Evolutionary conservation across 2,329 filamentous ascomycete species (phyloP).

Genomic region (Pyricularia pennisetigena): DNA sequence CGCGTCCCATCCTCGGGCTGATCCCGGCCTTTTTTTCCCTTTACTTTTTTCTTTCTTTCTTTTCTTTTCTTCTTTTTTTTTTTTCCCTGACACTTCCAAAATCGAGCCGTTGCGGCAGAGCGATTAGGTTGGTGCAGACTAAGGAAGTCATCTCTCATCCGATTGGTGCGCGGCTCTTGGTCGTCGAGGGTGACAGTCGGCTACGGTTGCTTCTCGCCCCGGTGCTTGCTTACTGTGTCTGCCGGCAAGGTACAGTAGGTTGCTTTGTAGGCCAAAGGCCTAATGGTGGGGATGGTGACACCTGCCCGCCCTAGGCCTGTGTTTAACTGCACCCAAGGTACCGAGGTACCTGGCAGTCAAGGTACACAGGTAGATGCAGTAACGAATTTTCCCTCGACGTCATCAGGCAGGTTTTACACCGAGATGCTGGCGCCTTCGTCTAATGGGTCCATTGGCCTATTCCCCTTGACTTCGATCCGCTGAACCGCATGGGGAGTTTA

Average conservation of each 20-base stretch:
- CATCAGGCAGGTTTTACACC: background rate
- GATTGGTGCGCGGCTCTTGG: background rate
- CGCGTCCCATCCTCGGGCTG: background rate
- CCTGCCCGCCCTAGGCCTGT: background rate
- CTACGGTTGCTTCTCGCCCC: background rate
- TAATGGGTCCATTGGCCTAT: background rate
- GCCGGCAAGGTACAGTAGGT: background rate
- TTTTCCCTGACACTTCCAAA: background rate
- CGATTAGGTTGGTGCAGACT: background rate
- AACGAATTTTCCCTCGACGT: background rate
- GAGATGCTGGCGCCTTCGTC: background rate
- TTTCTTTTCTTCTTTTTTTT: background rate
- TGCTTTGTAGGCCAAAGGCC: background rate
- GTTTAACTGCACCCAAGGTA: too few relatives aligned
- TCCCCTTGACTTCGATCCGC: background rate
- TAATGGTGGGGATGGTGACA: background rate
- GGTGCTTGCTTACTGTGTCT: background rate
- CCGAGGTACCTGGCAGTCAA: too few relatives aligned
- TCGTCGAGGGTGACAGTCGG: background rate
- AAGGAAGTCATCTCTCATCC: background rate
- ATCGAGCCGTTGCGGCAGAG: background rate
- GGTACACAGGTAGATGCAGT: background rate
- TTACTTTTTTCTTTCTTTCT: background rate
- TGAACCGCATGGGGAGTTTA: background rate
- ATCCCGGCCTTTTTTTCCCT: background rate